Evolutionary conservation across 2,329 filamentous ascomycete genomes (phyloP).

Genomic region (Alternaria tenuissima): DNA sequence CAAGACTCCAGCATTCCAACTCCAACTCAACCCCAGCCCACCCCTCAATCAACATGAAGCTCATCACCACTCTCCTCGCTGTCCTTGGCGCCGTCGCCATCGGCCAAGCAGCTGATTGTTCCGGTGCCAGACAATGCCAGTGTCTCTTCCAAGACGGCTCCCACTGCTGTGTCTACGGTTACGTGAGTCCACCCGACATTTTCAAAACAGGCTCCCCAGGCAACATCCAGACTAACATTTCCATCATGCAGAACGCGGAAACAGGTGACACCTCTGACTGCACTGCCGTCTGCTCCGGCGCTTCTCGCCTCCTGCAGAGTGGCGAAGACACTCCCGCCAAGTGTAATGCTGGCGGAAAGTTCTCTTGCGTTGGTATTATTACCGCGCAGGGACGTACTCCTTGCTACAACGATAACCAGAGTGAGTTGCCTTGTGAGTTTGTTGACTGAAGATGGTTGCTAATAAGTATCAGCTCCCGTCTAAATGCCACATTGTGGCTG

Average conservation of each 20-base stretch:
- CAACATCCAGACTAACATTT: background rate
- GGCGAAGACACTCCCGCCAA: slow-evolving; percentile 10
- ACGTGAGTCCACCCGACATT: slow-evolving; percentile 5
- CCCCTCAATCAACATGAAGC: slow-evolving; percentile 6
- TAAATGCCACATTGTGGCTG: background rate
- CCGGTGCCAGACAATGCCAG: slow-evolving; percentile 12
- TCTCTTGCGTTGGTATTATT: slow-evolving; percentile 13
- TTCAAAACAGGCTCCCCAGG: background rate
- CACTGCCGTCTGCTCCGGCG: slow-evolving; percentile 8
- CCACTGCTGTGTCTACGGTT: slow-evolving; percentile 18
- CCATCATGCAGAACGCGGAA: background rate
- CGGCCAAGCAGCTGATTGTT: slow-evolving; percentile 8
- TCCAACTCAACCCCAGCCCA: background rate
- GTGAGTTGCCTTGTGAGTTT: background rate
- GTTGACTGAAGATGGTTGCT: background rate
- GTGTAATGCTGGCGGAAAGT: slow-evolving; percentile 19
- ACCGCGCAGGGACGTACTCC: slow-evolving; percentile 15
- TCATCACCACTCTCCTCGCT: slow-evolving; percentile 11
- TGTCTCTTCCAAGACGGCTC: slow-evolving; percentile 17
- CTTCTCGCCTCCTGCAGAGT: slow-evolving; percentile 9
- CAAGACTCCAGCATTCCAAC: background rate
- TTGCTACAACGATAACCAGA: slow-evolving; percentile 8
- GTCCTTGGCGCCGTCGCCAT: slow-evolving; percentile 16
- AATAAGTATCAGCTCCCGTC: background rate
- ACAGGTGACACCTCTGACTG: slow-evolving; percentile 9